Base-by-base conservation (phyloP, 2,329 filamentous ascomycete genomes). In the Aspergillus sp. region DNA sequence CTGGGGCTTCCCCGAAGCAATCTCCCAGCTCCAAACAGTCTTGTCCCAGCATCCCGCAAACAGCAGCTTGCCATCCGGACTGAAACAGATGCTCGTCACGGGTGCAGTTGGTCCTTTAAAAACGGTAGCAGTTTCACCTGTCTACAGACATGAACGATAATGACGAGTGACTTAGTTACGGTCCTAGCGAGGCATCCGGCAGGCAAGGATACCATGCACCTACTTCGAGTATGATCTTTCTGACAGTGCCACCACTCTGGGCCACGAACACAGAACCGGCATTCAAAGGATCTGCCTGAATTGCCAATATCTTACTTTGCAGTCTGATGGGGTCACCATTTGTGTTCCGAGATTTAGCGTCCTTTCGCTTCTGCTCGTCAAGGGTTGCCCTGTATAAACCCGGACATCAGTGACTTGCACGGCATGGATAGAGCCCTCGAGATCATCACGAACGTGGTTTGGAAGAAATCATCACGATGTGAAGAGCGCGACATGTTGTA, bases 1-100 rank as follows among this genome's bases (percentile, higher is more conserved):
- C n/a, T 71, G 73, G 1, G 72, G 68, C 28, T 72, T 64, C 35
- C 72, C 74, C 4, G 80, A 80, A 12, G 75, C 70, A 29, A 85
- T 70, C 56, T 87, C 77, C 86, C 89, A 96, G 29, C 85, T 86
- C 83, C 90, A 95, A 45, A 97, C 78, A 13, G 81, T 78, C 70
- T 95, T 95, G 69, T 98, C 91, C 93, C 93, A 98, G 46, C 85
- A 93, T 30, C 90, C 91, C 26, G 89, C 89, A 65, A 89, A 96
- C 27, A 70, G 42, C 8, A 96, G 61, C 1, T 77, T 85, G 47
- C 73, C 74, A 27, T 70, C 70, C 4, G 72, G 64, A 10, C 81
- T 83, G 31, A 88, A 73, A 11, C 86, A 81, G 27, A 95, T 68
- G 53, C 85, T 87, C 7, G 88, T 91, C 7, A 95, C 74, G 1